Evolutionary conservation across 169 alveolate species (phyloP).

Genomic region (Babesia ovata): DNA sequence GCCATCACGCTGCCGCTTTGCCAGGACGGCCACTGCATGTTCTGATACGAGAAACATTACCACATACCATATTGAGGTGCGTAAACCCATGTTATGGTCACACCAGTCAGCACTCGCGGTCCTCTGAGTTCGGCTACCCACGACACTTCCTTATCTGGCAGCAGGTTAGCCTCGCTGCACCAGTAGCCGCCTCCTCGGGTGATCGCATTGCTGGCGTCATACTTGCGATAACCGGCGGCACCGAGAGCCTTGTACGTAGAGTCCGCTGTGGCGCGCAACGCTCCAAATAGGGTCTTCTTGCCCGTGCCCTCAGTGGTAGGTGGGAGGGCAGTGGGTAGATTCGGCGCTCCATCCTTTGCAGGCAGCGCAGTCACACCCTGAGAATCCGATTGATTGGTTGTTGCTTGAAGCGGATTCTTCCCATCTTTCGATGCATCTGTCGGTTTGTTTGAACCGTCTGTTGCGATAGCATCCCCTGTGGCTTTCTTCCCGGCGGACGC

Average conservation of each 20-base stretch:
- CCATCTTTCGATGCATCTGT: background rate
- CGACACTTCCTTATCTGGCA: constrained; percentile 62
- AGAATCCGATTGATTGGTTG: no score
- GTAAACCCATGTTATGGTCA: constrained; percentile 57
- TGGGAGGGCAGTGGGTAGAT: no score
- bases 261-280: constrained; percentile 51
- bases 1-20: constrained; percentile 68
- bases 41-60: background rate
- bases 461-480: background rate
- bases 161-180: constrained; percentile 77
- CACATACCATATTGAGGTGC: constrained; percentile 50
- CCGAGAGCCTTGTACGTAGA: constrained; percentile 70
- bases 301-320: background rate
- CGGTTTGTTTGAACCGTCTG: background rate
- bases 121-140: constrained; percentile 74
- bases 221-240: constrained; percentile 73
- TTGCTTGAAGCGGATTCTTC: background rate
- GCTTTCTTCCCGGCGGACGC: background rate
- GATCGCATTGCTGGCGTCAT: constrained; percentile 78
- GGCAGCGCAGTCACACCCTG: background rate
- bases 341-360: background rate
- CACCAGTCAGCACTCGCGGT: constrained; percentile 64
- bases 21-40: constrained; percentile 63
- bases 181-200: constrained; percentile 80
- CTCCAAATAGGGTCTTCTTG: constrained; percentile 52